Conservation (phyloP, 352 stramenopile genomes). For the Phytophthora vignae region DNA sequence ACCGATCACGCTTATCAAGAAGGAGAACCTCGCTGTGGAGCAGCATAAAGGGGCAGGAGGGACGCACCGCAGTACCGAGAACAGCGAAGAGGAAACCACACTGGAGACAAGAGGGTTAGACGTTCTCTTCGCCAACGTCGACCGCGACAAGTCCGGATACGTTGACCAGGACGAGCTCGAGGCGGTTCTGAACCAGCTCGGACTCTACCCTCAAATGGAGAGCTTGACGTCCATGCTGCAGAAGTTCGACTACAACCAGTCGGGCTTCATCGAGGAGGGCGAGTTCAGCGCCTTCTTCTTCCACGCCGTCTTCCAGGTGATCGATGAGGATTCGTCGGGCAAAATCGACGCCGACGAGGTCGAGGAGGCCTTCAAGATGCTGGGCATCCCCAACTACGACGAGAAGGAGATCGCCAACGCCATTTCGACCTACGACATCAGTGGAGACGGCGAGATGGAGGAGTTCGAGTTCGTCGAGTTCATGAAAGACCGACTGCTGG, state of each 20-base stretch:
- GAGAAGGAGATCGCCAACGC: conserved; percentile 70
- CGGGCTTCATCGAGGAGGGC: conserved; percentile 53
- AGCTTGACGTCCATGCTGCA: conserved; percentile 56
- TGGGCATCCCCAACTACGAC: conserved; percentile 66
- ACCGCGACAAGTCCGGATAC: conserved; percentile 66
- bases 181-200: conserved; percentile 69
- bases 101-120: conserved; percentile 69
- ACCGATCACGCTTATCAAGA: conserved; percentile 54
- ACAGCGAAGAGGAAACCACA: conserved; percentile 49
- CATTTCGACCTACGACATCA: conserved; percentile 81
- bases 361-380: conserved; percentile 75
- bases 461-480: conserved; percentile 86
- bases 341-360: conserved; percentile 84
- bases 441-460: conserved; percentile 81
- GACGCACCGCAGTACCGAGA: conserved; percentile 7
- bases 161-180: conserved; percentile 70
- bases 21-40: conserved; percentile 50
- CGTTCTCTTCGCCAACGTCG: conserved; percentile 68
- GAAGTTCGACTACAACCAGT: conserved; percentile 62
- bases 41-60: conserved; percentile 32
- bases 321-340: conserved; percentile 75
- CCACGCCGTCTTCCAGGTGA: conserved; percentile 75
- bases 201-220: conserved; percentile 63
- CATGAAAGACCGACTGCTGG: conserved; percentile 71
- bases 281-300: conserved; percentile 82